Percentiles rank a stretch among this genome's conserved stretches.
Evolutionary conservation across 352 stramenopile species (phyloP).

Genomic region (Sclerospora graminicola): DNA sequence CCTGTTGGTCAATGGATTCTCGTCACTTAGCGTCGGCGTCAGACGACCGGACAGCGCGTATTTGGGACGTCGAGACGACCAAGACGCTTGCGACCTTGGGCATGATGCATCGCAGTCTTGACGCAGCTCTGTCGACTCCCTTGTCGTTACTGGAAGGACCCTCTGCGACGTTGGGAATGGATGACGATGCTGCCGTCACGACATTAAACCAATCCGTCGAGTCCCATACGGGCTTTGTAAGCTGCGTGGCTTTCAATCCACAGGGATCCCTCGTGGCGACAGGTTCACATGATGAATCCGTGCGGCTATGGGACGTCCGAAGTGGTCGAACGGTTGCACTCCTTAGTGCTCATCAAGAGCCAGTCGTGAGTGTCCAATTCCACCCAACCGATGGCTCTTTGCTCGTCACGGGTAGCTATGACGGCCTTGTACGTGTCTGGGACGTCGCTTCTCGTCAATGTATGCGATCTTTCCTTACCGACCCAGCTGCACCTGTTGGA

Average conservation of each 20-base stretch:
- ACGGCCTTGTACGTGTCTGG: conserved; percentile 89
- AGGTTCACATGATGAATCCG: conserved; percentile 90
- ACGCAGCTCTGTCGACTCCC: conserved; percentile 20
- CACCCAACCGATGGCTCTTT: conserved; percentile 89
- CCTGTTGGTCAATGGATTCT: conserved; percentile 84
- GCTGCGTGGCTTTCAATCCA: conserved; percentile 91
- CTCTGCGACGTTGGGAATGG: conserved; percentile 11
- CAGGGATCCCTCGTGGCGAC: conserved; percentile 87
- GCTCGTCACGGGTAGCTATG: conserved; percentile 75
- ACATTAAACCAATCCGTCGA: conserved; percentile 55
- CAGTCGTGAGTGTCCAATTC: conserved; percentile 91
- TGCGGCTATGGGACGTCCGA: conserved; percentile 94
- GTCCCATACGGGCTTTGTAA: conserved; percentile 92
- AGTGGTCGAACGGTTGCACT: conserved; percentile 81
- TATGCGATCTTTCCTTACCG: conserved; percentile 87
- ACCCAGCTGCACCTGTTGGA: conserved; percentile 46
- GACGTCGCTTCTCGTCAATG: conserved; percentile 94
- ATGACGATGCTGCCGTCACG: conserved; percentile 17
- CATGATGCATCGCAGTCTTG: conserved; percentile 24
- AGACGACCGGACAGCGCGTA: conserved; percentile 91
- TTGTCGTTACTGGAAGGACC: conserved; percentile 21
- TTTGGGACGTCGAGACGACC: conserved; percentile 91
- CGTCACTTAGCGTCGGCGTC: conserved; percentile 88
- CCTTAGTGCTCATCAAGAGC: conserved; percentile 91
- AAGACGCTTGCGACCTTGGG: conserved; percentile 65